Evolutionary conservation across 2,329 filamentous ascomycete genomes (phyloP), one percentile per base, ranked within the genome.

Genomic region (Stachybotrys echinatus): DNA sequence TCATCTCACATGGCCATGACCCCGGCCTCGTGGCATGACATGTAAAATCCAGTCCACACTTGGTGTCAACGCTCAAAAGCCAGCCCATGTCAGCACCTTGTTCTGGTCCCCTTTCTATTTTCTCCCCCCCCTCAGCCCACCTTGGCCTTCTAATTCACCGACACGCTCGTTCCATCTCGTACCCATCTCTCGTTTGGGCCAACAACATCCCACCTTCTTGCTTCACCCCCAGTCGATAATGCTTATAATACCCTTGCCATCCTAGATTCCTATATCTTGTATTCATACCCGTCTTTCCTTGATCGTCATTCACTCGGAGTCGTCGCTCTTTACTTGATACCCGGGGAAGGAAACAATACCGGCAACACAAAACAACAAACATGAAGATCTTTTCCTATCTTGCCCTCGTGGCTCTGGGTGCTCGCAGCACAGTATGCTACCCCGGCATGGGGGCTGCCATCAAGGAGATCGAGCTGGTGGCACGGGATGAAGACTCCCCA

Each of bases 401-500:
- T 19, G 45, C 60, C 39, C 45, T 54, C 18, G 53, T 53, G n/a
- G 58, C 55, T 47, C 50, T 62, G 34, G 48, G 56, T 23, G 57
- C 54, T 23, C 50, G 52, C 22, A 52, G 54, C n/a, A 49, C 38
- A 5, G 17, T n/a, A n/a, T 40, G 38, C 38, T 40, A 8, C 17
- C 38, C 38, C 38, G 38, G 38, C 8, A 40, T 40, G 38, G 38
- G 17, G 8, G 38, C 38, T 20, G 18, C 38, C 19, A n/a, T 40
- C 10, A 20, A 40, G 4, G 19, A 40, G 17, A 20, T 40, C n/a
- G 38, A 18, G 18, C n/a, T 40, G 17, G 19, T 20, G 17, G 38
- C 38, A n/a, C 59, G 58, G 17, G 50, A 20, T 45, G 48, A 45
- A 47, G 61, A 12, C 59, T 73, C 10, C 69, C 68, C 7, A 70